These are phyloP conservation scores for Phaeotremella skinneri DNA, from an alignment of 768 basidiomycete genomes.

Conservation along the genomic window DNA sequence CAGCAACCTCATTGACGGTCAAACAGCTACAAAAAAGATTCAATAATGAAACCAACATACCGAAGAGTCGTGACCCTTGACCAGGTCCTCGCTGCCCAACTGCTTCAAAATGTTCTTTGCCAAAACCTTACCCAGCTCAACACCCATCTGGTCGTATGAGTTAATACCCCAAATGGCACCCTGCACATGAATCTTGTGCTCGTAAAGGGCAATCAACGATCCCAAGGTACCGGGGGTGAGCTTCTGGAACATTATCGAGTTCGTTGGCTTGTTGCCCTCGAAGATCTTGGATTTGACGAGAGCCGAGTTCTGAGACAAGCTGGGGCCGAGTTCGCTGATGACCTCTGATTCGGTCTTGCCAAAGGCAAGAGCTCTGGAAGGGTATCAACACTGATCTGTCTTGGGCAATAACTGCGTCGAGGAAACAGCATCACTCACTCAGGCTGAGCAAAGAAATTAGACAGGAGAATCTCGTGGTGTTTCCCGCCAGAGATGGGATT, in stretches of 20 bases:
- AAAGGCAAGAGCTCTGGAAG: conserved; percentile 79
- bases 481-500: conserved; percentile 82
- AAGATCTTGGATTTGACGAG: conserved; percentile 97
- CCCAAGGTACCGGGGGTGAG: conserved; percentile 87
- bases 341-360: conserved; percentile 94
- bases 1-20: conserved; percentile 13
- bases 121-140: conserved; percentile 94
- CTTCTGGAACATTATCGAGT: conserved; percentile 90
- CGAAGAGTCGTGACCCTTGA: conserved; percentile 85
- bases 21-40: not conserved
- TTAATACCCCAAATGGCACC: conserved; percentile 99
- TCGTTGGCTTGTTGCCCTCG: conserved; percentile 94
- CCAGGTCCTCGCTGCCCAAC: conserved; percentile 62
- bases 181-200: conserved; percentile 99
- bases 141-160: conserved; percentile 99
- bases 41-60: conserved; percentile 53
- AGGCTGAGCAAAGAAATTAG: conserved; percentile 97
- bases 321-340: conserved; percentile 56
- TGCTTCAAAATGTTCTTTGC: conserved; percentile 94
- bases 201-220: conserved; percentile 51
- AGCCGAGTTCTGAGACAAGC: conserved; percentile 68
- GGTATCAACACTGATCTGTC: too few relatives aligned
- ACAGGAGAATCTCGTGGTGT: conserved; percentile 95
- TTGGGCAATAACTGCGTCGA: too few relatives aligned
- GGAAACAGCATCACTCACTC: conserved; percentile 59